These are phyloP conservation scores for Huntiella decipiens DNA, from an alignment of 2,329 filamentous ascomycete species.

Conservation along the genomic window DNA sequence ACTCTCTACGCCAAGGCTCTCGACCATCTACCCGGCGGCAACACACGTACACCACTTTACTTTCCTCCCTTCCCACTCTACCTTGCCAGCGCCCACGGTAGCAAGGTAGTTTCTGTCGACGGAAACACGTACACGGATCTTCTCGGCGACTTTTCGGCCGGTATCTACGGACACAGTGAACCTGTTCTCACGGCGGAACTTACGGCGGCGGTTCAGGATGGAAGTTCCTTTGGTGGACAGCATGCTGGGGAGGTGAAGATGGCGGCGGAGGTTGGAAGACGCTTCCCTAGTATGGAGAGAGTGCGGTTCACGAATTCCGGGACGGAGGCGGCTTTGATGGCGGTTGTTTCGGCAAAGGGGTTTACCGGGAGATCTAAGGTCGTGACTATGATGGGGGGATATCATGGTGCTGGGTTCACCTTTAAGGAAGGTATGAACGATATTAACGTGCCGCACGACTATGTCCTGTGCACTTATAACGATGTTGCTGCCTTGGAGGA, in stretches of 20 bases:
- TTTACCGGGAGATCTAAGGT: slow-evolving; percentile 27
- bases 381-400: slow-evolving; percentile 29
- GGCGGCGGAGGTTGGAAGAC: slow-evolving; percentile 30
- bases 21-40: slow-evolving; percentile 23
- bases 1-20: neutral
- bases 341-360: slow-evolving; percentile 32
- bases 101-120: slow-evolving; percentile 22
- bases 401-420: slow-evolving; percentile 17
- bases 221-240: slow-evolving; percentile 36
- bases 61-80: slow-evolving; percentile 25
- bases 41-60: slow-evolving; percentile 26
- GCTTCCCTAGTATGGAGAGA: slow-evolving; percentile 33
- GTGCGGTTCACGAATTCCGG: slow-evolving; percentile 46
- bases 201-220: slow-evolving; percentile 23
- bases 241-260: slow-evolving; percentile 31
- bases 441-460: slow-evolving; percentile 33
- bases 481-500: slow-evolving; percentile 26
- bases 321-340: slow-evolving; percentile 45
- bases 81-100: slow-evolving; percentile 10
- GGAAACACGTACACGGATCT: slow-evolving; percentile 34
- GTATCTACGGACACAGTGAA: slow-evolving; percentile 46
- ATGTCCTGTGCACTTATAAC: slow-evolving; percentile 43
- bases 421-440: slow-evolving; percentile 14
- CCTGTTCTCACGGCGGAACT: slow-evolving; percentile 32
- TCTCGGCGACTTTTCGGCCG: slow-evolving; percentile 43